A percentile compares a stretch with the other conserved stretches of the same genome.
Evolutionary conservation across 2,329 filamentous ascomycete species (phyloP).

Genomic region (Colletotrichum costaricense): DNA sequence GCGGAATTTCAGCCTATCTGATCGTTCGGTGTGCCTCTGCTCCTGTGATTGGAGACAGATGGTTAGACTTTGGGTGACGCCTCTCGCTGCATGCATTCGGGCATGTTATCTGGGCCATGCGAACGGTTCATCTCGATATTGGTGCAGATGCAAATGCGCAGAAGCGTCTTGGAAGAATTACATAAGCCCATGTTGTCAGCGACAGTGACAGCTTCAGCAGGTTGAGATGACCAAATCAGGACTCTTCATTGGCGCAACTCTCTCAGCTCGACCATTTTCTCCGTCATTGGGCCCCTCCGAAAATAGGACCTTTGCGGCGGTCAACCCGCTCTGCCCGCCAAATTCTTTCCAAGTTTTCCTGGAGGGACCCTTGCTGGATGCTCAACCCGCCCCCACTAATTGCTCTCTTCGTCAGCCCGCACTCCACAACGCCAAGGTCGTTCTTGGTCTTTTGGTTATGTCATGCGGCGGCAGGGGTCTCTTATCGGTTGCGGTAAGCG

Average conservation of each 20-base stretch:
- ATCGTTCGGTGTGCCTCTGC: not conserved
- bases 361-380: constrained; percentile 4
- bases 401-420: not conserved
- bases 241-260: constrained; percentile 15
- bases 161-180: not conserved
- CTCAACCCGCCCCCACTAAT: constrained; percentile 8
- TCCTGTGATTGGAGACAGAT: not conserved
- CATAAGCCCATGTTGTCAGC: constrained; percentile 5
- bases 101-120: constrained; percentile 8
- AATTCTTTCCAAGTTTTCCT: constrained; percentile 24
- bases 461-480: constrained; percentile 28
- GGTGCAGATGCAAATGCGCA: not conserved
- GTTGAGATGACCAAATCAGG: constrained; percentile 22
- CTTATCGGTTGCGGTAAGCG: constrained; percentile 26
- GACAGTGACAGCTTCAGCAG: not conserved
- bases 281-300: not conserved
- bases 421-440: constrained; percentile 10
- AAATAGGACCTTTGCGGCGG: constrained; percentile 6
- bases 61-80: constrained; percentile 18
- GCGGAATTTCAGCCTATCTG: not conserved
- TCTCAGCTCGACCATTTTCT: constrained; percentile 1
- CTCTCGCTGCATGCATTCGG: constrained; percentile 10
- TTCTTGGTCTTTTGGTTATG: constrained; percentile 21
- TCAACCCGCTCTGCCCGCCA: constrained; percentile 6
- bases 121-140: constrained; percentile 28